A percentile compares a stretch with the other conserved stretches of the same genome.
phyloP scores from a whole-genome alignment of 2,329 filamentous ascomycete species.

The Dothideomycetes sp. region DNA sequence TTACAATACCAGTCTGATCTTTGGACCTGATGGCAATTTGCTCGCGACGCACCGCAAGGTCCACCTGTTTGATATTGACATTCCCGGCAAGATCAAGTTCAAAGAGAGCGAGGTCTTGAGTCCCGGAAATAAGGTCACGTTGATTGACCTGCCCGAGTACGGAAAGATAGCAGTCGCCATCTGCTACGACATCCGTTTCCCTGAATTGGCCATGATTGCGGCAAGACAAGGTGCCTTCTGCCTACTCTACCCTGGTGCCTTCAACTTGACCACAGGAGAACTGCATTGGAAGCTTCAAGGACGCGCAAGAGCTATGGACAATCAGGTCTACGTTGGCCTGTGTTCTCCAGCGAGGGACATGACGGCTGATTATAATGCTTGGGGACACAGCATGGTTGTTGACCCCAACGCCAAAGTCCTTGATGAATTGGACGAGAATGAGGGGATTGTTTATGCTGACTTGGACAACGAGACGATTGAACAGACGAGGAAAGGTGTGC shows the following conservation, averaged over 20 bases:
- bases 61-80: constrained; percentile 96
- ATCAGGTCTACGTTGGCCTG: constrained; percentile 86
- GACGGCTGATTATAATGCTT: constrained; percentile 73
- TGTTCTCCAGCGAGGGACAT: constrained; percentile 84
- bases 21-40: constrained; percentile 66
- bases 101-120: constrained; percentile 81
- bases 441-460: constrained; percentile 67
- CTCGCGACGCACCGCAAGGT: constrained; percentile 88
- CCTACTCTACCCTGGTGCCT: constrained; percentile 89
- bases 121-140: constrained; percentile 73
- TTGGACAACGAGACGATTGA: constrained; percentile 60
- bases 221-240: constrained; percentile 79
- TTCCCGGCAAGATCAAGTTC: constrained; percentile 89
- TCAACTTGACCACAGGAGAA: constrained; percentile 87
- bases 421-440: constrained; percentile 65
- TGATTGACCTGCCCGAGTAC: constrained; percentile 81
- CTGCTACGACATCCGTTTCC: constrained; percentile 97
- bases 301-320: constrained; percentile 78
- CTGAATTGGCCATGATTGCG: constrained; percentile 82
- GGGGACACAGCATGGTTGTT: constrained; percentile 80
- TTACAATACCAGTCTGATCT: constrained; percentile 86
- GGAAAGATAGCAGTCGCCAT: constrained; percentile 82
- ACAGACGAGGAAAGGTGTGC: constrained; percentile 72
- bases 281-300: constrained; percentile 85
- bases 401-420: constrained; percentile 83